Percentiles rank a stretch among this genome's conserved stretches.
Evolutionary conservation across 176 grass and related monocot species (phyloP).

Genomic region (Raddia guianensis): DNA sequence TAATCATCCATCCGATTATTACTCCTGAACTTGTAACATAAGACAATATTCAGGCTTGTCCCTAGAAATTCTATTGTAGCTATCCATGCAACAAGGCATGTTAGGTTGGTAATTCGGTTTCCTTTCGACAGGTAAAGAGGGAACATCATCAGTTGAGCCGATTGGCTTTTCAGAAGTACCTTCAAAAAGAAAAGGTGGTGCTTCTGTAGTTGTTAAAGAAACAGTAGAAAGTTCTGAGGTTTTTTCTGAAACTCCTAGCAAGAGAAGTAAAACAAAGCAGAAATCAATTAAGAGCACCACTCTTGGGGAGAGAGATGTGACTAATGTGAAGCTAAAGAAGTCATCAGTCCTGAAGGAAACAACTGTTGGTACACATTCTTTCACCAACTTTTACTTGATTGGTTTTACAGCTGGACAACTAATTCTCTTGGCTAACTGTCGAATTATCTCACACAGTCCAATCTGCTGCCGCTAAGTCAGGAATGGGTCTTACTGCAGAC

Average conservation of each 20-base stretch:
- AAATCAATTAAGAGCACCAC: constrained; percentile 44
- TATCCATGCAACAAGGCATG: constrained; percentile 22
- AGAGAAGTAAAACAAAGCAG: constrained; percentile 69
- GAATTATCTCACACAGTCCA: constrained; percentile 28
- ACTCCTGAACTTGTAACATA: constrained; percentile 5
- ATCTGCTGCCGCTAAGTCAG: constrained; percentile 20
- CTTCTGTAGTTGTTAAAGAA: constrained; percentile 57
- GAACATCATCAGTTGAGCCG: constrained; percentile 33
- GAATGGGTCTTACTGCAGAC: constrained; percentile 28
- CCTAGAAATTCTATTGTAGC: not conserved
- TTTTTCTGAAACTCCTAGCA: constrained; percentile 55
- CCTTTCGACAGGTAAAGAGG: constrained; percentile 47
- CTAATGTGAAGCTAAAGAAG: constrained; percentile 52
- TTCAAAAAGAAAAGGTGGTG: constrained; percentile 69
- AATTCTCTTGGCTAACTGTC: constrained; percentile 31
- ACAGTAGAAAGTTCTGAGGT: constrained; percentile 44
- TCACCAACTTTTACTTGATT: constrained; percentile 20
- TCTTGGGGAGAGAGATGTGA: constrained; percentile 35
- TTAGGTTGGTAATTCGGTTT: not conserved
- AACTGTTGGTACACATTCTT: constrained; percentile 49
- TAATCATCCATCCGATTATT: constrained; percentile 3
- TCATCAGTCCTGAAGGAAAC: constrained; percentile 47
- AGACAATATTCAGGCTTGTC: constrained; percentile 5
- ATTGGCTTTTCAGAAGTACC: constrained; percentile 11
- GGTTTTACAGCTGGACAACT: constrained; percentile 27